These are phyloP conservation scores for Coccomyxa subellipsoidea DNA, from an alignment of 163 green algal species.

Conservation along the genomic window DNA sequence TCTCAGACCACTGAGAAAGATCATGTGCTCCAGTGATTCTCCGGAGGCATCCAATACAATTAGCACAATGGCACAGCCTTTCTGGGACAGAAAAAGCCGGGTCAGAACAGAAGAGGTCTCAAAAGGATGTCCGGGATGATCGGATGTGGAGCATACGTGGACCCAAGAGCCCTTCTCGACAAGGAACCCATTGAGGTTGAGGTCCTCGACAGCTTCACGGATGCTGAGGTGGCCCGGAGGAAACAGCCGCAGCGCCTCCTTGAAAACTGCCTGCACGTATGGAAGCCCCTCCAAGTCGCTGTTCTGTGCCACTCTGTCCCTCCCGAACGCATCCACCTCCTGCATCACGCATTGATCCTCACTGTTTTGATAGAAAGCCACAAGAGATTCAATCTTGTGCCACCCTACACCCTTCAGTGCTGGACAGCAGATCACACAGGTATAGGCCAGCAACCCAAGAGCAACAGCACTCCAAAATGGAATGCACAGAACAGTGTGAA, in stretches of 20 bases:
- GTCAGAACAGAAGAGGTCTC: no score
- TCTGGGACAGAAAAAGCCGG: no score
- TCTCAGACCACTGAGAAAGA: no score
- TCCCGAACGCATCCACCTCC: background rate
- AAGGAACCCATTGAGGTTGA: background rate
- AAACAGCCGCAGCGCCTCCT: constrained; percentile 6
- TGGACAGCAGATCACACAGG: no score
- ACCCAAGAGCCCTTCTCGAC: background rate
- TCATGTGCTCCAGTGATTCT: no score
- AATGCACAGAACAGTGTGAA: no score
- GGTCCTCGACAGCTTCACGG: background rate
- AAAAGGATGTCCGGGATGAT: no score
- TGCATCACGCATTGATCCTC: background rate
- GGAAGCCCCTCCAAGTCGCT: background rate
- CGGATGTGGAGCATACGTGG: background rate
- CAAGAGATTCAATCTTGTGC: background rate
- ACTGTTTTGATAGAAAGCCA: background rate
- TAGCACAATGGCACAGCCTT: no score
- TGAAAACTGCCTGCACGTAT: background rate
- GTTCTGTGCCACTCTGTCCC: background rate
- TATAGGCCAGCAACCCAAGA: no score
- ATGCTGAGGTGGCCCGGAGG: background rate
- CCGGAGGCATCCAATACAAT: no score
- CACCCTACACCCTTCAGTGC: background rate
- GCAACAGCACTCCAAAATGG: no score